Base-by-base conservation (phyloP, 2,329 filamentous ascomycete genomes). In the Claviceps humidiphila region DNA sequence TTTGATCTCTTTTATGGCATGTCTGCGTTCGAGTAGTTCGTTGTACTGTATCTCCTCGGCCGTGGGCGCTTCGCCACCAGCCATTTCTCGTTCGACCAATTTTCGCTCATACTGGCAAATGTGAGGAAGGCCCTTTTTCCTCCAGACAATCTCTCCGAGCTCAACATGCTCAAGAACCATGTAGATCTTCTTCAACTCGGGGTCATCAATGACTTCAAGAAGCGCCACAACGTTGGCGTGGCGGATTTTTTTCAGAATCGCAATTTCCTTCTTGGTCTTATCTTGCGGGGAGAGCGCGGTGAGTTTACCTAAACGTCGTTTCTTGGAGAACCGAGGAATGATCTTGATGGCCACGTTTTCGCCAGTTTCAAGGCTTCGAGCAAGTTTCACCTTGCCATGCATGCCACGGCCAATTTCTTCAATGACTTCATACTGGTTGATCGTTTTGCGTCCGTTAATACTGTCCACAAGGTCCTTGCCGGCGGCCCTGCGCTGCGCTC, bases 401-500 rank as follows among this genome's bases (percentile, higher is more conserved):
- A 95, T 88, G 49, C 93, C 93, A 54, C 93, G 85, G 52, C 93
- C 93, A 51, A 98, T 87, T 69, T 98, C 93, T 66, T 95, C 87
- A 58, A 97, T 85, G 60, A 98, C 88, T 68, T 96, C 89, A 71
- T 98, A 98, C 64, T 96, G 87, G 63, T 98, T 98, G 74, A 98
- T 95, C 51, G 90, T 77, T 71, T 98, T 98, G 57, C 93, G 87
- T 54, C 93, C 93, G 5, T 91, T 95, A 56, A 89, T 77, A 51
- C 80, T 80, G 67, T 97, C 89, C 56, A 90, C n/a, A n/a, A n/a
- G n/a, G n/a, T n/a, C n/a, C n/a, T n/a, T n/a, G n/a, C n/a, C n/a
- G n/a, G n/a, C n/a, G n/a, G n/a, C n/a, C n/a, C n/a, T n/a, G n/a
- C n/a, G n/a, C n/a, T n/a, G n/a, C n/a, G n/a, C n/a, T n/a, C n/a